These are phyloP conservation scores for Calocybe gambosa DNA, from an alignment of 1,284 basidiomycete species.

Conservation along the genomic window DNA sequence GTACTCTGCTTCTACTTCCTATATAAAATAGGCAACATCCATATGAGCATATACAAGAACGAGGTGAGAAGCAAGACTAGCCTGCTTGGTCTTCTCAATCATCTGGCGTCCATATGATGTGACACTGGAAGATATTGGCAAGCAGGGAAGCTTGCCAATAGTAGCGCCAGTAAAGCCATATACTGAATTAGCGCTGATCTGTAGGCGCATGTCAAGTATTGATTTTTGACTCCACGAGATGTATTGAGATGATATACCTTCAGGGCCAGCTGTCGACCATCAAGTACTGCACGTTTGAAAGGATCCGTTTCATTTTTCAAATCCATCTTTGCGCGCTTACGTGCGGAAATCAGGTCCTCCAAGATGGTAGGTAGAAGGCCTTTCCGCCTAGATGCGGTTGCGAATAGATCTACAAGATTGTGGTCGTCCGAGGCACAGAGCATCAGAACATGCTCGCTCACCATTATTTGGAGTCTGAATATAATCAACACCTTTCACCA, in stretches of 20 bases:
- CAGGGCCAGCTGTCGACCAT: conserved; percentile 89
- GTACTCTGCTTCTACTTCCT: conserved; percentile 89
- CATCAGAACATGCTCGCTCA: conserved; percentile 23
- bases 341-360: conserved; percentile 85
- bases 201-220: conserved; percentile 2
- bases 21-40: neutral
- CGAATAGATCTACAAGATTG: conserved; percentile 69
- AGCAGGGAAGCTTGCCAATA: conserved; percentile 89
- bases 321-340: conserved; percentile 90
- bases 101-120: conserved; percentile 95
- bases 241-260: conserved; percentile 60
- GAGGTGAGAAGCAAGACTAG: conserved; percentile 23
- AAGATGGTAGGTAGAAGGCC: conserved; percentile 87
- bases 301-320: conserved; percentile 93
- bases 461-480: conserved; percentile 91
- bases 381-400: conserved; percentile 66
- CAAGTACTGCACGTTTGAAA: conserved; percentile 90
- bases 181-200: conserved; percentile 97
- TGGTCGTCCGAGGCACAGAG: neutral
- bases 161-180: conserved; percentile 97
- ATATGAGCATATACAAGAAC: neutral
- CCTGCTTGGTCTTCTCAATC: conserved; percentile 93
- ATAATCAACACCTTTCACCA: conserved; percentile 85
- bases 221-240: neutral
- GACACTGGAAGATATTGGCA: conserved; percentile 88